These are phyloP conservation scores for Hirsutella rhossiliensis DNA, from an alignment of 2,329 filamentous ascomycete genomes.

Conservation along the genomic window DNA sequence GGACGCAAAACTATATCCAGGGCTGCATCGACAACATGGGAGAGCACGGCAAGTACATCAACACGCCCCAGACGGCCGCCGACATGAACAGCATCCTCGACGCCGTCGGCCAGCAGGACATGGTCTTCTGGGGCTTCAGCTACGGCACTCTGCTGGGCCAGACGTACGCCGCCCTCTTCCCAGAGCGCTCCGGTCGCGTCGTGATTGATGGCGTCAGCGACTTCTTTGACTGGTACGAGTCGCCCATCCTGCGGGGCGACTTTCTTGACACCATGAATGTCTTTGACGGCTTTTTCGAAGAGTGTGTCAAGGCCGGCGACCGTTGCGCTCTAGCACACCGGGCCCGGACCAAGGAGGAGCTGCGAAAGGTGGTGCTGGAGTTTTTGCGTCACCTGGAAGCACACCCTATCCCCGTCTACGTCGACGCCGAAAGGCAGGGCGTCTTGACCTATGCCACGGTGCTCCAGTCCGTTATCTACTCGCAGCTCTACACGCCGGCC, in stretches of 20 bases:
- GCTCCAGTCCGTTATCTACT: constrained; percentile 22
- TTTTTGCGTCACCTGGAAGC: constrained; percentile 20
- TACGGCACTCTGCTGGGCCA: constrained; percentile 29
- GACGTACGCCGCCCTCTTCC: constrained; percentile 26
- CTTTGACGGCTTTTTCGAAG: constrained; percentile 19
- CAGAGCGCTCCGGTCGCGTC: constrained; percentile 18
- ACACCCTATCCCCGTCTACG: constrained; percentile 27
- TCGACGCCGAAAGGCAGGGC: constrained; percentile 27
- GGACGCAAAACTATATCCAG: constrained; percentile 26
- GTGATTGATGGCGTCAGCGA: constrained; percentile 24
- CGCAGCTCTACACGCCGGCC: constrained; percentile 22
- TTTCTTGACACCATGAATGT: constrained; percentile 17
- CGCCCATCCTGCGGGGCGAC: constrained; percentile 11
- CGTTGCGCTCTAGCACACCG: constrained; percentile 29
- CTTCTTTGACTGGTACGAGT: constrained; percentile 19
- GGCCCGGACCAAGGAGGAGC: constrained; percentile 20
- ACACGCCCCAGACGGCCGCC: constrained; percentile 36
- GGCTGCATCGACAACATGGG: constrained; percentile 32
- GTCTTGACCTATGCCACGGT: constrained; percentile 22
- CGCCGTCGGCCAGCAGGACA: constrained; percentile 18
- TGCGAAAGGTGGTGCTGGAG: constrained; percentile 18
- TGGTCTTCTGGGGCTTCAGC: constrained; percentile 29
- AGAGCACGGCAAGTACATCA: constrained; percentile 30
- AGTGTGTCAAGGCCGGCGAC: constrained; percentile 28
- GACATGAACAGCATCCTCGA: constrained; percentile 39